Evolutionary conservation across 1,139 yeast species (phyloP), one percentile per base, ranked within the genome.

Genomic region (Kodamaea alishanica): DNA sequence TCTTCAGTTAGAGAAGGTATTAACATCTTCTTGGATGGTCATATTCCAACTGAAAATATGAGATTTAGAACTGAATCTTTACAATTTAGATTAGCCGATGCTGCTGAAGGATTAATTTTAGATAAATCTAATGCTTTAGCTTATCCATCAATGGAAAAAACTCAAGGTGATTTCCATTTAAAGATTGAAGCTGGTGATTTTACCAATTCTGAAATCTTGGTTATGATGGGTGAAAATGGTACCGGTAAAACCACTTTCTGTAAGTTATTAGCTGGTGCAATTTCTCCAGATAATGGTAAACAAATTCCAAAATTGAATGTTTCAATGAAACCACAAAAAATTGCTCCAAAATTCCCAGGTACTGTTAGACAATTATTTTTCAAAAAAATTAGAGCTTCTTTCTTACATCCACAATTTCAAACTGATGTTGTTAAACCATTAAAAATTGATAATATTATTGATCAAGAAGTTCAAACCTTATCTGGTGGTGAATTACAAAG

Each of bases 401-500:
- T 92, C 75, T 75, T 92, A 64, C 90, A 82, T 66, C 97, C 97
- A 39, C 98, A 92, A 70, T 92, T 92, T 73, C 97, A 92, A 70
- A 86, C 97, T 41, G 98, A 92, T 71, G 98, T 92, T 40, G 88
- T 88, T 55, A 92, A 92, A 70, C 98, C 98, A 41, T 77, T 92
- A 63, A 84, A 75, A 61, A 89, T 92, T 51, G 98, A 92, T 54
- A 90, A 85, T 60, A 87, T 92, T 53, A 83, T 92, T 50, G 98
- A 92, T 65, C 96, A 92, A 66, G 97, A 92, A 70, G 98, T 92
- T 41, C 96, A 88, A 73, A 88, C 89, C 53, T 74, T 92, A 66
- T 90, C 97, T 39, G 99, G 98, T 74, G 98, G 98, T 81, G 99
- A 92, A 73, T 78, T 92, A 73, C 98, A 92, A 74, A 85, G 99